These are phyloP conservation scores for Sclerotinia spermophila DNA, from an alignment of 2,329 filamentous ascomycete genomes.

Conservation along the genomic window DNA sequence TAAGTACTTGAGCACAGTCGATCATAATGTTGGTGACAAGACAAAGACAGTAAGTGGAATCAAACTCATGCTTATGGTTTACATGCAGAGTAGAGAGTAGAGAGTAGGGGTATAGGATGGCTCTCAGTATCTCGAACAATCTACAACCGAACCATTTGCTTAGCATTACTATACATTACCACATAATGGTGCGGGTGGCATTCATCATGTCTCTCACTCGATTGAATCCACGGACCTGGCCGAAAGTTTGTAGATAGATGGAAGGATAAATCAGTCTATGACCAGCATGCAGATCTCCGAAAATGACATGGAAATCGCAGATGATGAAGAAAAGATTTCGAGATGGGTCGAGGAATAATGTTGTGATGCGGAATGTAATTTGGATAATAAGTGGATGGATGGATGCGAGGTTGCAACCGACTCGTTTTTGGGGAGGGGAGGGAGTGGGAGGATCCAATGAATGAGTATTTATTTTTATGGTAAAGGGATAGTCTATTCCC, in stretches of 20 bases:
- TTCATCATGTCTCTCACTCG: neutral
- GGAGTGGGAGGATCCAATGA: neutral
- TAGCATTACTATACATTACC: neutral
- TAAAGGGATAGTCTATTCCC: neutral
- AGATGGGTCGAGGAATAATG: neutral
- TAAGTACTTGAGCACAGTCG: neutral
- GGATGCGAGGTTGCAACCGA: neutral
- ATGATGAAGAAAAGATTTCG: neutral
- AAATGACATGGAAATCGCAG: neutral
- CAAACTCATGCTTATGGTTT: neutral
- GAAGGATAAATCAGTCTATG: neutral
- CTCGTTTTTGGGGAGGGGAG: too few species aligned
- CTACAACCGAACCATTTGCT: neutral
- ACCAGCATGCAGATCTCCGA: constrained; percentile 1
- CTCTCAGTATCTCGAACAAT: neutral
- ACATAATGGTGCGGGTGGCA: neutral
- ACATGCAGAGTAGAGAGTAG: neutral
- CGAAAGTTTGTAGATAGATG: neutral
- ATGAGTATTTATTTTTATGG: neutral
- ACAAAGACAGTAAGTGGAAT: neutral
- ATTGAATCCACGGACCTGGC: constrained; percentile 5
- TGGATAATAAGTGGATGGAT: constrained; percentile 2
- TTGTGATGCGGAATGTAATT: neutral
- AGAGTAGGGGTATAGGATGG: too few species aligned
- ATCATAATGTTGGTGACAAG: neutral